Conservation (phyloP, 768 basidiomycete genomes). For the Boletales sp. region DNA sequence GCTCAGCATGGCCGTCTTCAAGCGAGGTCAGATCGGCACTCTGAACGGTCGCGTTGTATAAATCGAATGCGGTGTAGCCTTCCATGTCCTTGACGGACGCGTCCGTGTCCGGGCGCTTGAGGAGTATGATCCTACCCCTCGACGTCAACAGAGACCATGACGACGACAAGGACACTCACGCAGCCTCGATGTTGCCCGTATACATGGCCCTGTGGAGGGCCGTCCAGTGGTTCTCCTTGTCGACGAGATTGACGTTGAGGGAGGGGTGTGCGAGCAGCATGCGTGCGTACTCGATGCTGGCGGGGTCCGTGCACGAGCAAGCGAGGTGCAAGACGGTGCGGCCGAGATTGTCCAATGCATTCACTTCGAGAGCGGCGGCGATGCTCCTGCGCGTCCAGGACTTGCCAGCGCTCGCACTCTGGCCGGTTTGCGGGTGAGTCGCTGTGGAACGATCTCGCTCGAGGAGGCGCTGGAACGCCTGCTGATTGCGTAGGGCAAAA, state of each 20-base stretch:
- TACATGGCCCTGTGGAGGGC: conserved; percentile 87
- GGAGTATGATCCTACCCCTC: conserved; percentile 57
- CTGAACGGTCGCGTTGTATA: conserved; percentile 87
- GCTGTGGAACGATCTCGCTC: conserved; percentile 43
- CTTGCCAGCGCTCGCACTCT: conserved; percentile 49
- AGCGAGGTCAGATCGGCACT: conserved; percentile 58
- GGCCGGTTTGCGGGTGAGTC: conserved; percentile 12
- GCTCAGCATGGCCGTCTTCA: conserved; percentile 42
- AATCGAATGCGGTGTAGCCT: conserved; percentile 87
- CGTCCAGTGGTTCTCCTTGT: conserved; percentile 88
- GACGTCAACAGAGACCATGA: background rate
- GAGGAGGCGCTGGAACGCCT: conserved; percentile 74
- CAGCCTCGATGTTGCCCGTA: conserved; percentile 67
- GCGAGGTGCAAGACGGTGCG: conserved; percentile 81
- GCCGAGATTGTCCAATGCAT: conserved; percentile 68
- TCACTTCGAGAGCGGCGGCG: conserved; percentile 49
- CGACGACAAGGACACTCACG: conserved; percentile 40
- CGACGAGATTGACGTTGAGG: conserved; percentile 75
- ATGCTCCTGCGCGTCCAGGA: conserved; percentile 55
- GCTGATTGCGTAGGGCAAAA: conserved; percentile 66
- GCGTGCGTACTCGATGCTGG: conserved; percentile 72
- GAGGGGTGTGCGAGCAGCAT: conserved; percentile 71
- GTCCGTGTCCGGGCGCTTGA: conserved; percentile 75
- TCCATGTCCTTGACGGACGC: conserved; percentile 73
- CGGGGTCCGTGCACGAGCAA: conserved; percentile 56